Evolutionary conservation across 2,329 filamentous ascomycete species (phyloP).

Genomic region (Aureobasidium sp.): DNA sequence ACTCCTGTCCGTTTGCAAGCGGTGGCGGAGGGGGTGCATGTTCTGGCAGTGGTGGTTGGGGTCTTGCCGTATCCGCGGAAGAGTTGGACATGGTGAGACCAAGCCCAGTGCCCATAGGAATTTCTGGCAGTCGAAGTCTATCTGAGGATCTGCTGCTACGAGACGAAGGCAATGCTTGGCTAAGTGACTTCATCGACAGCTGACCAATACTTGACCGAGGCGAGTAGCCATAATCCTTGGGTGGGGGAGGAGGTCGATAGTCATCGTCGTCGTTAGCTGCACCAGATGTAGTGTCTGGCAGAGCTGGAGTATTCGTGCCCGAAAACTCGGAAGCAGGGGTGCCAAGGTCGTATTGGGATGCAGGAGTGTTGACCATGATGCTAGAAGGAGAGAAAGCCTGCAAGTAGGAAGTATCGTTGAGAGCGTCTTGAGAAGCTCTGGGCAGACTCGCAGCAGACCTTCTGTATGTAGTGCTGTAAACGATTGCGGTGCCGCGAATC

Average conservation of each 20-base stretch:
- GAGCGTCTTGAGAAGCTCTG: conserved; percentile 6
- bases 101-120: conserved; percentile 34
- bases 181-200: conserved; percentile 19
- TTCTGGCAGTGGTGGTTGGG: conserved; percentile 37
- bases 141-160: conserved; percentile 5
- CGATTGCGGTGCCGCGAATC: conserved; percentile 4
- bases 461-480: conserved; percentile 10
- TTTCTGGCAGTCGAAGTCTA: conserved; percentile 32
- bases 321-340: conserved; percentile 4
- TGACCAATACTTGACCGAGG: conserved; percentile 27
- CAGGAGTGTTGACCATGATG: conserved; percentile 13
- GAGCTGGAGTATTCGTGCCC: not conserved
- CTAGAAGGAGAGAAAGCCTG: conserved; percentile 13
- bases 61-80: conserved; percentile 24
- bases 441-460: conserved; percentile 8
- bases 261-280: conserved; percentile 28
- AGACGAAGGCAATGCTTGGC: not conserved
- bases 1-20: conserved; percentile 18
- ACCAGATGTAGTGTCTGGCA: conserved; percentile 1
- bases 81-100: conserved; percentile 35
- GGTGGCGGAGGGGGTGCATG: conserved; percentile 44
- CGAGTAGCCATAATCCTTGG: conserved; percentile 36
- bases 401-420: conserved; percentile 1
- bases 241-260: conserved; percentile 35
- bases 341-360: conserved; percentile 4